Conservation (phyloP, 1,139 yeast genomes). For the Nakaseomyces delphensis region DNA sequence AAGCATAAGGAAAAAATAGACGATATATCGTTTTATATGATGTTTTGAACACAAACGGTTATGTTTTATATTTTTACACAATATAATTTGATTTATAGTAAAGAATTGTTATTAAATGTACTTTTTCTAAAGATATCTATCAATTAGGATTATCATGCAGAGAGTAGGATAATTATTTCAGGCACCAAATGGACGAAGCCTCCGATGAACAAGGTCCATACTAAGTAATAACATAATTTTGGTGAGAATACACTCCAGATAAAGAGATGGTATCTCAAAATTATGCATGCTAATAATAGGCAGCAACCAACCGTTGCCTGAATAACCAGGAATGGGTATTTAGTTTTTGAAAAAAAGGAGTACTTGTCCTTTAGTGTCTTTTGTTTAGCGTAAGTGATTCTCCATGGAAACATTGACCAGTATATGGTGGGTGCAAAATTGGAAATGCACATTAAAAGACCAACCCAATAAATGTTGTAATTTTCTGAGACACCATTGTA, state of each 20-base stretch:
- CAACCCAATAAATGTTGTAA: constrained; percentile 67
- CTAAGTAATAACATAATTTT: constrained; percentile 67
- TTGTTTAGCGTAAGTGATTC: constrained; percentile 33
- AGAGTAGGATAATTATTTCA: constrained; percentile 11
- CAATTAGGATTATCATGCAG: not conserved
- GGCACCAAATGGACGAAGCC: constrained; percentile 22
- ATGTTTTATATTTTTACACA: too few species aligned
- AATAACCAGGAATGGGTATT: constrained; percentile 34
- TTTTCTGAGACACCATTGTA: constrained; percentile 69
- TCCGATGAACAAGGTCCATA: constrained; percentile 60
- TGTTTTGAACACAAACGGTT: not conserved
- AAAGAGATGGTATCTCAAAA: constrained; percentile 74
- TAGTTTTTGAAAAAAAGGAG: constrained; percentile 21
- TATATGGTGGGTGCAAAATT: constrained; percentile 81
- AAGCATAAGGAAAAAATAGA: not conserved
- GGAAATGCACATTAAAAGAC: constrained; percentile 66
- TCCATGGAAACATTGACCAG: constrained; percentile 59
- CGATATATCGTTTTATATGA: not conserved
- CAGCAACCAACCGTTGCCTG: constrained; percentile 52
- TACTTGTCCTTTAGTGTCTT: constrained; percentile 16
- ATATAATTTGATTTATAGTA: not conserved
- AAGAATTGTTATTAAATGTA: not conserved
- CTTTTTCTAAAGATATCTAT: too few species aligned
- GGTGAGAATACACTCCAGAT: constrained; percentile 98
- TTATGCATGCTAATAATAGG: constrained; percentile 61